Evolutionary conservation across 805 yeast genomes (phyloP), one percentile per base, ranked within the genome.

Genomic region (Myxozyma monticola): DNA sequence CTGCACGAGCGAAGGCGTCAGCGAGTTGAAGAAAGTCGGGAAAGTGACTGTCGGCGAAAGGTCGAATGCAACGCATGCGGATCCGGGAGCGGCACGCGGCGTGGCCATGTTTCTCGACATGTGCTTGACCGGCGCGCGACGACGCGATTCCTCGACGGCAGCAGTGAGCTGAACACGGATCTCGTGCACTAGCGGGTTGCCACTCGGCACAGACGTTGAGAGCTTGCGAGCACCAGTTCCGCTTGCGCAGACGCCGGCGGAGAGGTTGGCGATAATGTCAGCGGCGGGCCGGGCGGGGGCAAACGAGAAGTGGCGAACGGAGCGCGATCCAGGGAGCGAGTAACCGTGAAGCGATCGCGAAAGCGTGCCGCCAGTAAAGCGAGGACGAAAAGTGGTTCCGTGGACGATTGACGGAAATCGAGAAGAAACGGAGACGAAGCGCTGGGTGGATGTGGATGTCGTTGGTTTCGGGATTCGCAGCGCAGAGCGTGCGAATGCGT

Each of bases 1-100:
- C 21, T 22, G n/a, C 47, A 78, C 49, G n/a, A 75, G 66, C 28
- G 74, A 77, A 22, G 72, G 72, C 49, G 77, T 74, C 48, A 79
- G 69, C 24, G 59, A 63, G 38, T 74, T 67, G 12, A 71, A 63
- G 47, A 70, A 66, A n/a, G 72, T 57, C n/a, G 77, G 73, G 40
- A 76, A 61, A 18, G 65, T 46, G 36, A 74, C 50, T 2, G 63
- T 62, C 42, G 80, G 76, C 15, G 66, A 60, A 21, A 82, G 54
- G 33, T 69, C 71, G 60, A 86, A 84, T 9, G 42, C 37, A 15
- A 37, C n/a, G 24, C 37, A 44, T 3, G 30, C 48, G n/a, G 29
- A 24, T 15, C 12, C n/a, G 5, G n/a, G 48, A 15, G 26, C 21
- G 21, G 41, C 6, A 26, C 26, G 22, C 22, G n/a, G 20, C 4